Evolutionary conservation across 208 protist species (phyloP).

Genomic region (Leishmania arabica): DNA sequence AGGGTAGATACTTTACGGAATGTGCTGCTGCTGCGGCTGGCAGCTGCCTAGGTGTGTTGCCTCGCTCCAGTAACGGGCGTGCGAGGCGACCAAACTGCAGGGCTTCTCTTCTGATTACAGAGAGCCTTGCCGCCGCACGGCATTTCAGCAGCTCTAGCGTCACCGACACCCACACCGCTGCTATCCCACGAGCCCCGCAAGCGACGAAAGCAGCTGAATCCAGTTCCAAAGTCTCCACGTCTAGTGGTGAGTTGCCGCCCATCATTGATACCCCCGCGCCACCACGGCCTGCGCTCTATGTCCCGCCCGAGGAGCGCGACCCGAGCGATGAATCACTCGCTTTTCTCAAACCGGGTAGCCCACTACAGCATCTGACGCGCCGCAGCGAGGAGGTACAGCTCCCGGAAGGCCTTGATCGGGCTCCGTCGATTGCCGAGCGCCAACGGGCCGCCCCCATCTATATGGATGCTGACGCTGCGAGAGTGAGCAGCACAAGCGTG

Average conservation of each 20-base stretch:
- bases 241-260: neutral
- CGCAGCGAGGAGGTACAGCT: conserved; percentile 15
- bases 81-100: neutral
- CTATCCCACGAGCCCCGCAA: neutral
- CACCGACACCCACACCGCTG: neutral
- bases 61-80: neutral
- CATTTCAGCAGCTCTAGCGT: neutral
- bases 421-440: conserved; percentile 43
- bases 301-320: conserved; percentile 70
- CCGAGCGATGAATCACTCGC: conserved; percentile 61
- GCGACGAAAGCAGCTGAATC: neutral
- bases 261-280: conserved; percentile 48
- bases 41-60: neutral
- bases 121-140: neutral
- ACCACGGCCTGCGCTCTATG: conserved; percentile 70
- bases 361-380: conserved; percentile 28
- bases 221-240: neutral
- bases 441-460: conserved; percentile 25
- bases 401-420: conserved; percentile 36
- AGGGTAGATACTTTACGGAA: neutral
- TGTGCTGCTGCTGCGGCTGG: neutral
- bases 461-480: conserved; percentile 55
- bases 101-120: neutral
- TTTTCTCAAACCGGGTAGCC: conserved; percentile 53
- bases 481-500: conserved; percentile 72